phyloP scores from a whole-genome alignment of 2,329 filamentous ascomycete genomes.

The Trichoderma polysporum region DNA sequence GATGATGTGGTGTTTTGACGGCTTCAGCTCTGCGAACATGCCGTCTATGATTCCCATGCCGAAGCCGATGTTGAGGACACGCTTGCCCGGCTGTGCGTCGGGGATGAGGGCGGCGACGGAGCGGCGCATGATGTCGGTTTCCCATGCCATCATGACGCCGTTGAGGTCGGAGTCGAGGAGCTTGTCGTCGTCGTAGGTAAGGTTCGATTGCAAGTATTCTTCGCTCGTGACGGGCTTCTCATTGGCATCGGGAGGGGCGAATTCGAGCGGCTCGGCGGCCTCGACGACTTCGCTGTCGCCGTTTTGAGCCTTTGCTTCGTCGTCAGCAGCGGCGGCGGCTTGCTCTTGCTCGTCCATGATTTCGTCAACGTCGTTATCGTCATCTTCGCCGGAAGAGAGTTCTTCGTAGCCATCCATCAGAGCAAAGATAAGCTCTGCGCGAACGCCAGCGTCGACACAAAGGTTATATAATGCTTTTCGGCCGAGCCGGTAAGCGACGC shows the following conservation, averaged over 20 bases:
- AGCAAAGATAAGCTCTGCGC: slow-evolving; percentile 83
- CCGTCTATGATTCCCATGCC: slow-evolving; percentile 87
- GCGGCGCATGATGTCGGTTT: slow-evolving; percentile 79
- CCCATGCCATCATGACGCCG: slow-evolving; percentile 94
- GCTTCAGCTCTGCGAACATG: slow-evolving; percentile 68
- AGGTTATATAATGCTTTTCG: slow-evolving; percentile 71
- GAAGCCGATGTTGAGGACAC: slow-evolving; percentile 82
- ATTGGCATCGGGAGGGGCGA: slow-evolving; percentile 37
- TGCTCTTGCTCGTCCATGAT: slow-evolving; percentile 44
- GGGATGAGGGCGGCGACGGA: slow-evolving; percentile 68
- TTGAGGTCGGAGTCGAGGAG: slow-evolving; percentile 75
- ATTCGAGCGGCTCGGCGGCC: slow-evolving; percentile 33
- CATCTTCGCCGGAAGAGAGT: slow-evolving; percentile 57
- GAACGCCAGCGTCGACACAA: slow-evolving; percentile 85
- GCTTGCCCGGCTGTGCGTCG: slow-evolving; percentile 50
- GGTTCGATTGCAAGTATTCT: slow-evolving; percentile 65
- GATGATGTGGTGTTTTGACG: slow-evolving; percentile 75
- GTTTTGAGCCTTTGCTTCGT: neutral
- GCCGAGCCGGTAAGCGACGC: slow-evolving; percentile 71
- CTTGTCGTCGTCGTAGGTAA: slow-evolving; percentile 64
- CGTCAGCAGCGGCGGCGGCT: slow-evolving; percentile 30
- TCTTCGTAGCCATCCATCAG: slow-evolving; percentile 79
- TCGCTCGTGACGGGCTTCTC: slow-evolving; percentile 59
- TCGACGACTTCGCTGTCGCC: slow-evolving; percentile 38
- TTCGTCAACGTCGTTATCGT: slow-evolving; percentile 45